These are phyloP conservation scores for Sporobolomyces phaffii DNA, from an alignment of 768 basidiomycete genomes.

Conservation along the genomic window DNA sequence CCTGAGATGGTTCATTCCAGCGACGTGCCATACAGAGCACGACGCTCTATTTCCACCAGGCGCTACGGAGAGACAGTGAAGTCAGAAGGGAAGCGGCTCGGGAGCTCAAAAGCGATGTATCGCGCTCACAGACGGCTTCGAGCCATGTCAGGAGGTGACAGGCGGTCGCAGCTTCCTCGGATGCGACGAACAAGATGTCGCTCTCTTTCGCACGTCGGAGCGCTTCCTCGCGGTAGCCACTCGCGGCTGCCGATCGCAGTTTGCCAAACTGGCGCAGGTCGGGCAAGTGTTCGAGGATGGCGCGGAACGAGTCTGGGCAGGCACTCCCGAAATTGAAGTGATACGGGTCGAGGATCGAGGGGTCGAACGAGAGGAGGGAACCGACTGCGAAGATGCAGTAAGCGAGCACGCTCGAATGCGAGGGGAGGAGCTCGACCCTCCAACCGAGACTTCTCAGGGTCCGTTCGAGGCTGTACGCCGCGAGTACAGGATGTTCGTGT, in stretches of 20 bases:
- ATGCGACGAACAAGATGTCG: background rate
- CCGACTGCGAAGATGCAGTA: constrained; percentile 7
- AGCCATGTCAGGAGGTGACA: background rate
- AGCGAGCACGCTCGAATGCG: background rate
- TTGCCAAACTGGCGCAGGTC: constrained; percentile 12
- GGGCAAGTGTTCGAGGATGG: background rate
- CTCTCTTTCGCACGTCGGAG: background rate
- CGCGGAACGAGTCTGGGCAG: background rate
- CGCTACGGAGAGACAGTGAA: background rate
- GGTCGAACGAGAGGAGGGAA: constrained; percentile 5
- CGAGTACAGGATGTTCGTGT: constrained; percentile 9
- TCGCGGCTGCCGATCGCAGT: background rate
- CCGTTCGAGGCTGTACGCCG: background rate
- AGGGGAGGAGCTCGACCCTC: background rate
- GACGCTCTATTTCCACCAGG: background rate
- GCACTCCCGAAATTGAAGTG: background rate
- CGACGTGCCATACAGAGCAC: background rate
- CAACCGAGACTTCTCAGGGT: background rate
- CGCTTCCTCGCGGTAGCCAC: background rate
- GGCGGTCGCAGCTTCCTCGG: background rate
- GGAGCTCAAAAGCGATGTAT: background rate
- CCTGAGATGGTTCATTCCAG: background rate
- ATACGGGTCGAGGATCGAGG: constrained; percentile 3
- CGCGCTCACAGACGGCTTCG: background rate
- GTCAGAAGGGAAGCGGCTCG: background rate